phyloP scores from a whole-genome alignment of 75 land plant genomes.

The Cunninghamia lanceolata region DNA sequence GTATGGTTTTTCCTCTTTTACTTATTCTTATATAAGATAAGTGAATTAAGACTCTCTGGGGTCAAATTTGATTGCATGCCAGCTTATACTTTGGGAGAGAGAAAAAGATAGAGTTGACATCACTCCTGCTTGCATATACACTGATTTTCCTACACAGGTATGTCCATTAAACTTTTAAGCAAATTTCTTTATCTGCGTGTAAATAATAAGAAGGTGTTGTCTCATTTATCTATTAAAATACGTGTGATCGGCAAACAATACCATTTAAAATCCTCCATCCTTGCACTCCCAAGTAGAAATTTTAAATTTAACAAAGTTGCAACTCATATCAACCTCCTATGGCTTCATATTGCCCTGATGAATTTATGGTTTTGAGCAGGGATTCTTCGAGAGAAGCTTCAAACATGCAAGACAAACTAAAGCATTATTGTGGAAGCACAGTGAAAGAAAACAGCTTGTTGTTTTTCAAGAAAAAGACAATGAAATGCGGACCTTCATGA shows the following conservation, averaged over 20 bases:
- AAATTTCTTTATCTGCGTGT: background rate
- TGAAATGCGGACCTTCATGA: background rate
- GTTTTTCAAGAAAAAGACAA: background rate
- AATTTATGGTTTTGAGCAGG: background rate
- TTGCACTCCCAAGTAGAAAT: background rate
- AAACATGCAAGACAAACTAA: background rate
- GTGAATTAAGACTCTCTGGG: background rate
- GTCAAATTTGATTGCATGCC: background rate
- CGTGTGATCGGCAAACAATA: background rate
- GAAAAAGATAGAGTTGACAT: background rate
- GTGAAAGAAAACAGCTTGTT: background rate
- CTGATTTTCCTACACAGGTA: background rate
- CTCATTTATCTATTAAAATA: background rate
- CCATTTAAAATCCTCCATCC: too few species aligned
- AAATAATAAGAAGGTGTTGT: background rate
- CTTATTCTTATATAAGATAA: background rate
- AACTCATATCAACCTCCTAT: background rate
- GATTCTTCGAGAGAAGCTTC: background rate
- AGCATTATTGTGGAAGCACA: background rate
- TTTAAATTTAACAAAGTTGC: background rate
- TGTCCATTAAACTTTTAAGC: background rate
- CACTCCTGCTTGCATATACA: conserved; percentile 1
- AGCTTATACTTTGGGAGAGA: background rate
- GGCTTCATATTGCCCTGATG: too few species aligned
- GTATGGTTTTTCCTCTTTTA: background rate